These are phyloP conservation scores for Aureobasidium sp. DNA, from an alignment of 2,329 filamentous ascomycete genomes.

Conservation along the genomic window DNA sequence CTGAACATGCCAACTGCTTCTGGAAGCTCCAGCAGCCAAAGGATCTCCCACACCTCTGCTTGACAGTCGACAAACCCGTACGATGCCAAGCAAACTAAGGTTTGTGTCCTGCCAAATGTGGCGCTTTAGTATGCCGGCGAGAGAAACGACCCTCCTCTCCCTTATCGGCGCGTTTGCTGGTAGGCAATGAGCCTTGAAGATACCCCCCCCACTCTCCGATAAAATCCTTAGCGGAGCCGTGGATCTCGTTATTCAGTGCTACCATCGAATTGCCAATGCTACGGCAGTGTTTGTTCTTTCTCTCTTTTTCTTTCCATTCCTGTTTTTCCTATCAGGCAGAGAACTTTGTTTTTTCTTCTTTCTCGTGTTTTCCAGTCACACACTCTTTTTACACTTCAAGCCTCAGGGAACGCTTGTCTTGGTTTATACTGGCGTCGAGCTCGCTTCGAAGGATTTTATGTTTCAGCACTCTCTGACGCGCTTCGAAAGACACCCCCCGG, in stretches of 20 bases:
- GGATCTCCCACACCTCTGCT: not conserved
- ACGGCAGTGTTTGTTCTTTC: not conserved
- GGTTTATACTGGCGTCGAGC: constrained; percentile 1
- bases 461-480: constrained; percentile 5
- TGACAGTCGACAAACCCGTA: not conserved
- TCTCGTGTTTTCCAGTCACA: not conserved
- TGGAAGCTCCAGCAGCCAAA: constrained; percentile 1
- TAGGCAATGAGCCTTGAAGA: constrained; percentile 1
- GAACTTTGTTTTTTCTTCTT: not conserved
- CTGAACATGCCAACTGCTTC: constrained; percentile 4
- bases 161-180: constrained; percentile 7
- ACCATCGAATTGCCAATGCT: constrained; percentile 3
- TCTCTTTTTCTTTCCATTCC: constrained; percentile 1
- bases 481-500: not conserved
- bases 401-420: constrained; percentile 3
- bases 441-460: constrained; percentile 9
- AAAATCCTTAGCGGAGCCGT: constrained; percentile 10
- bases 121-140: not conserved
- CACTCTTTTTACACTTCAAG: constrained; percentile 3
- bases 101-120: constrained; percentile 2
- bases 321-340: not conserved
- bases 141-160: not conserved
- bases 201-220: not conserved
- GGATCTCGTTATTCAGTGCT: constrained; percentile 5
- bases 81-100: constrained; percentile 3